phyloP scores from a whole-genome alignment of 2,329 filamentous ascomycete species.

The Erysiphe pulchra region DNA sequence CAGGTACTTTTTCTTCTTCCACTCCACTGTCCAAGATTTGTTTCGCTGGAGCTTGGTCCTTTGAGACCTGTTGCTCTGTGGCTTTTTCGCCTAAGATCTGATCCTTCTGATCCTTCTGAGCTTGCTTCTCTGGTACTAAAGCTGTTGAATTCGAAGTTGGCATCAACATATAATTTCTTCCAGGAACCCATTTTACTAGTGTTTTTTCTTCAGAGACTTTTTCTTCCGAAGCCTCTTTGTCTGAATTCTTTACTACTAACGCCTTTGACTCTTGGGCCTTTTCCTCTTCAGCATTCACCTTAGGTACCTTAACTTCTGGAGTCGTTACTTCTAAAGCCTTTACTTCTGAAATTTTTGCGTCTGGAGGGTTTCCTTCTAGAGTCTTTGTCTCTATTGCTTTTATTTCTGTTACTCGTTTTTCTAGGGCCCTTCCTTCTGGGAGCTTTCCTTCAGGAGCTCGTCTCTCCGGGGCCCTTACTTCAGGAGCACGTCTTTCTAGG shows the following conservation, averaged over 20 bases:
- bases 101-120: background rate
- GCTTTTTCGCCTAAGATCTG: background rate
- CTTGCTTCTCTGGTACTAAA: background rate
- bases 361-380: background rate
- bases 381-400: background rate
- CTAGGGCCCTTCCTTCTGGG: background rate
- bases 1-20: no score
- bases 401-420: background rate
- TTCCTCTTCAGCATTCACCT: background rate
- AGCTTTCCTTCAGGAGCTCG: background rate
- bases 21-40: no score
- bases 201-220: background rate
- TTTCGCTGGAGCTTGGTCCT: background rate
- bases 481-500: background rate
- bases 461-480: background rate
- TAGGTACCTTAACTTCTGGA: background rate
- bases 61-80: background rate
- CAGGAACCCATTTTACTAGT: no score
- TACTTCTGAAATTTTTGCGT: background rate
- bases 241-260: background rate
- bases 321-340: background rate
- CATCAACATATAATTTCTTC: no score
- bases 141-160: background rate
- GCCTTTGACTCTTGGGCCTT: background rate
- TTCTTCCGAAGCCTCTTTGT: background rate